Evolutionary conservation across 345 rosid genomes (phyloP), one percentile per base, ranked within the genome.

Genomic region (Litchi chinensis): DNA sequence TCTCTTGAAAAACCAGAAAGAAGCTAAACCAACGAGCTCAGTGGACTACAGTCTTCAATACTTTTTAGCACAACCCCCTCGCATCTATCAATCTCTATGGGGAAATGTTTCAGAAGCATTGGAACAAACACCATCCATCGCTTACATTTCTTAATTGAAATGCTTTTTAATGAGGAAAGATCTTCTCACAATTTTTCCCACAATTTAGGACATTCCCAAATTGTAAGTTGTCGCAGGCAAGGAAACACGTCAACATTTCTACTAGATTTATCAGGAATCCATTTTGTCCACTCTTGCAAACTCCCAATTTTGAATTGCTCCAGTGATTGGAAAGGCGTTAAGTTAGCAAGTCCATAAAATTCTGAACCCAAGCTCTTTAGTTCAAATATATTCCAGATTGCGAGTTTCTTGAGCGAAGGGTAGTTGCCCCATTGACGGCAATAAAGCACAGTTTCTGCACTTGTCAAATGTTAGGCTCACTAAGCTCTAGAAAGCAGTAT

Each of bases 391-490:
- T 79, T 81, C 39, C 68, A 71, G 39, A 88, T 86, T 15, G 32
- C 44, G 59, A 88, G 83, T 32, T 74, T 60, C 74, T 78, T 83
- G 66, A 88, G 87, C 44, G 81, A 77, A 26, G n/a, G 82, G 82
- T 21, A 88, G 73, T 63, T 83, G 82, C 26, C 88, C 86, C 54
- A 88, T 5, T 41, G 86, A 68, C 44, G 91, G 91, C 80, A 88
- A 76, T 21, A 77, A 73, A 69, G 77, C 70, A 80, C 86, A 83
- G 40, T 68, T 79, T 0, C 32, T 28, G 32, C 32, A 28, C 32
- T 28, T 28, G 32, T 78, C 72, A 7, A 88, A 78, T 70, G 60
- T 21, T 52, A 88, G 9, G 0, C 76, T 77, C 4, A 76, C 22
- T 19, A 86, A 71, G 44, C 76, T 21, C 11, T 46, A 50, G 80